These are phyloP conservation scores for Phytophthora parvispora DNA, from an alignment of 352 stramenopile genomes.

Conservation along the genomic window DNA sequence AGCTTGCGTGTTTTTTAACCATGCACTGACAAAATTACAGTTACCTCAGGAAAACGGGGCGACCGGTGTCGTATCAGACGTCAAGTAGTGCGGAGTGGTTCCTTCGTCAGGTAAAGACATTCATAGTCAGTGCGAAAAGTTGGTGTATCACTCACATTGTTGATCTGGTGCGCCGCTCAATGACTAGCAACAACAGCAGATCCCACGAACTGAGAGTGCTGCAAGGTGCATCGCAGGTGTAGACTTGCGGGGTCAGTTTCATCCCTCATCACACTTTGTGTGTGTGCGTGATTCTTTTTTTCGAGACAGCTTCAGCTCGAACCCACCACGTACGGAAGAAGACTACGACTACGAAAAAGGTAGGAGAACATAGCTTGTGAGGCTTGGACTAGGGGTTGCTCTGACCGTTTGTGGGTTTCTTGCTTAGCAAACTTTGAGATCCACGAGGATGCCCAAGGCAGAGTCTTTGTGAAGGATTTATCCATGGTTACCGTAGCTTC, in stretches of 20 bases:
- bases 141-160: neutral
- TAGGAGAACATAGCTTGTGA: slow-evolving; percentile 7
- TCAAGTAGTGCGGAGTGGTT: slow-evolving; percentile 89
- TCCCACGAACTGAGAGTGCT: slow-evolving; percentile 72
- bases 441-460: slow-evolving; percentile 92
- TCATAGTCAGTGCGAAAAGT: neutral
- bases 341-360: slow-evolving; percentile 89
- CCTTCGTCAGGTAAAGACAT: slow-evolving; percentile 65
- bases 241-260: neutral
- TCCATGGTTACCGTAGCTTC: slow-evolving; percentile 92
- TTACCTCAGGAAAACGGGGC: slow-evolving; percentile 79
- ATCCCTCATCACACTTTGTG: neutral
- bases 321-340: slow-evolving; percentile 58
- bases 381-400: neutral
- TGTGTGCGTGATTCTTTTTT: too few relatives aligned
- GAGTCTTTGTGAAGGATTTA: slow-evolving; percentile 95
- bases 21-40: slow-evolving; percentile 30
- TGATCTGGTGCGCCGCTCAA: neutral
- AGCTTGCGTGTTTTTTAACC: neutral
- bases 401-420: neutral
- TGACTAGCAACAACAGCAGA: slow-evolving; percentile 54
- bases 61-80: slow-evolving; percentile 78
- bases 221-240: slow-evolving; percentile 46
- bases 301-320: slow-evolving; percentile 69
- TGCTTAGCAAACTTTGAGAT: slow-evolving; percentile 91